These are phyloP conservation scores for Calonectria montana DNA, from an alignment of 2,329 filamentous ascomycete species.

Conservation along the genomic window DNA sequence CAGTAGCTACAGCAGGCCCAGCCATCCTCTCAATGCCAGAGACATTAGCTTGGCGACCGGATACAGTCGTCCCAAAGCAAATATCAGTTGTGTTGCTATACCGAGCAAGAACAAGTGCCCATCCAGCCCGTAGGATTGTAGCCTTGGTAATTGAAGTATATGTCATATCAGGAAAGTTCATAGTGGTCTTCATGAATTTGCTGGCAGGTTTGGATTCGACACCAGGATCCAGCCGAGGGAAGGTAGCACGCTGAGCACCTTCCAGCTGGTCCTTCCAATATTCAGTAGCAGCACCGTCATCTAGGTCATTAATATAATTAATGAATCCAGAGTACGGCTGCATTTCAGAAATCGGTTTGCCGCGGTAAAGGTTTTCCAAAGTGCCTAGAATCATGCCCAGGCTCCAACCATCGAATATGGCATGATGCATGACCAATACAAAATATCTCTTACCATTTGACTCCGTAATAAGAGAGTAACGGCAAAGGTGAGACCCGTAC, in stretches of 20 bases:
- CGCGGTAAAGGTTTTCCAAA: background rate
- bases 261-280: slow-evolving; percentile 7
- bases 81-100: slow-evolving; percentile 4
- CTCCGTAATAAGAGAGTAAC: slow-evolving; percentile 4
- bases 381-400: background rate
- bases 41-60: slow-evolving; percentile 25
- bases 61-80: slow-evolving; percentile 4
- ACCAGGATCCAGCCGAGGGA: background rate
- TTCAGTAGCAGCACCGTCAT: background rate
- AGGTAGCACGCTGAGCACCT: background rate
- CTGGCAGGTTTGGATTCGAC: background rate
- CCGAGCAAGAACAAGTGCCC: slow-evolving; percentile 5
- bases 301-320: background rate
- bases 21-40: slow-evolving; percentile 32
- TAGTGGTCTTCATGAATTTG: background rate
- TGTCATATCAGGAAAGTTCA: background rate
- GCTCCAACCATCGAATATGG: slow-evolving; percentile 41
- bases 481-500: background rate
- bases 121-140: slow-evolving; percentile 3
- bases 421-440: slow-evolving; percentile 34
- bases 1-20: slow-evolving; percentile 47
- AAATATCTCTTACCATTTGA: background rate
- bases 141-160: background rate
- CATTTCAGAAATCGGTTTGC: background rate
- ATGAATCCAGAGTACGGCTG: background rate